Conservation (phyloP, 306 rosid genomes). For the Mucuna pruriens region DNA sequence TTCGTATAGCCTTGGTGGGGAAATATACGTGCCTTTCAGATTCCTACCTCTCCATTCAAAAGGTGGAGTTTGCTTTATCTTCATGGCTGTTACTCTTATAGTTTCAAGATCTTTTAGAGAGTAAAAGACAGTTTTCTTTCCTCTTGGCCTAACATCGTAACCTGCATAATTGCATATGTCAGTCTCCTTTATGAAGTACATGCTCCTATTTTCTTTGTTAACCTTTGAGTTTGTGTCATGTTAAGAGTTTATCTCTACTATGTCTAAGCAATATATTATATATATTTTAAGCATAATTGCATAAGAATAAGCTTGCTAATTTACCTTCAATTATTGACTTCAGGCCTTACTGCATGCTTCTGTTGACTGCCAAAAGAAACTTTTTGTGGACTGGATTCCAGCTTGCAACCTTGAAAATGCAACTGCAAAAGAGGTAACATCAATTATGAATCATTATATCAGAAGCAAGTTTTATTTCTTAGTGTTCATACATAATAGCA, state of each 20-base stretch:
- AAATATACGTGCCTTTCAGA: conserved; percentile 91
- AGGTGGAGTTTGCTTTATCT: conserved; percentile 54
- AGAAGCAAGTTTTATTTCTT: background rate
- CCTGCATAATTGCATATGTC: background rate
- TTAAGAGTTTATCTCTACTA: conserved; percentile 8
- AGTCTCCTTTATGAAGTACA: conserved; percentile 20
- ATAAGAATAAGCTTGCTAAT: background rate
- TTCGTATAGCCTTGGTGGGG: conserved; percentile 90
- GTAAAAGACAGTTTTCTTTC: background rate
- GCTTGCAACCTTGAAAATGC: conserved; percentile 74
- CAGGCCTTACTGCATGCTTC: conserved; percentile 91
- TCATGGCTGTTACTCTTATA: background rate
- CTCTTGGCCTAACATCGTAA: background rate
- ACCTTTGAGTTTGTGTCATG: background rate
- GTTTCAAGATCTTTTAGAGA: background rate
- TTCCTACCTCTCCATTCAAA: conserved; percentile 86
- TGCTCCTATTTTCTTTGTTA: background rate
- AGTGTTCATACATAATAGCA: background rate
- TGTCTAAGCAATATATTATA: too few relatives aligned
- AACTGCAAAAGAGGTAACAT: conserved; percentile 63
- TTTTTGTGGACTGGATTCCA: conserved; percentile 78
- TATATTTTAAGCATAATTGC: background rate
- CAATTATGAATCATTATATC: conserved; percentile 23
- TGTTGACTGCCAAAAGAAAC: conserved; percentile 66
- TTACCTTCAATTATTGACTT: conserved; percentile 12